Percentiles rank a stretch among this genome's conserved stretches.
These are phyloP conservation scores for Raffaelea deltoideospora DNA, from an alignment of 2,329 filamentous ascomycete species.

Conservation along the genomic window DNA sequence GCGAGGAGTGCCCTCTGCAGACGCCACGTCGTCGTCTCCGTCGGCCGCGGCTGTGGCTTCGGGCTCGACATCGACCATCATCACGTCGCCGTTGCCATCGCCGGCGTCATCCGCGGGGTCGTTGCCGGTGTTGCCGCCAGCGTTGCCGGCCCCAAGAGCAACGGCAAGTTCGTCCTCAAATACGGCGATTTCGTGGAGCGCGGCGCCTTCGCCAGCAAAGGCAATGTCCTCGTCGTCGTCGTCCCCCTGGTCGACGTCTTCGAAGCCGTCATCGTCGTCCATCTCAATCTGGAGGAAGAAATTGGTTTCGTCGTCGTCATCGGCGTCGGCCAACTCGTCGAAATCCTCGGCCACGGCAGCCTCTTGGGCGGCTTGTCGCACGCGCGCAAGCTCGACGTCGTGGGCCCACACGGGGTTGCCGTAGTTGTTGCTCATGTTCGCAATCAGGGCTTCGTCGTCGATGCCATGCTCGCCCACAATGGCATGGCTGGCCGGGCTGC, in stretches of 20 bases:
- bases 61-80: constrained; percentile 38
- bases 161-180: background rate
- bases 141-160: background rate
- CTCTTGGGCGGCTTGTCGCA: constrained; percentile 14
- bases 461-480: constrained; percentile 64
- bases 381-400: constrained; percentile 17
- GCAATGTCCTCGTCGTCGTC: constrained; percentile 15
- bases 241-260: constrained; percentile 7
- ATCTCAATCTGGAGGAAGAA: constrained; percentile 33
- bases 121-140: background rate
- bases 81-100: constrained; percentile 33
- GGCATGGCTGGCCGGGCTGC: constrained; percentile 69
- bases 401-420: constrained; percentile 21
- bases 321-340: constrained; percentile 51
- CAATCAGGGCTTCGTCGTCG: constrained; percentile 61
- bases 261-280: constrained; percentile 21
- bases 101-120: background rate
- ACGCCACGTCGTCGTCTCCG: constrained; percentile 16
- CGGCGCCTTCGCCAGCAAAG: constrained; percentile 23
- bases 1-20: too few species aligned
- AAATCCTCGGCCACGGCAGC: constrained; percentile 16
- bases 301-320: constrained; percentile 54
- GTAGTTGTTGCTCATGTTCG: constrained; percentile 23
- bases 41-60: constrained; percentile 26
- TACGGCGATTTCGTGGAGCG: constrained; percentile 28